Base-by-base conservation (phyloP, 768 basidiomycete species). In the Coprinopsis strossmayeri region DNA sequence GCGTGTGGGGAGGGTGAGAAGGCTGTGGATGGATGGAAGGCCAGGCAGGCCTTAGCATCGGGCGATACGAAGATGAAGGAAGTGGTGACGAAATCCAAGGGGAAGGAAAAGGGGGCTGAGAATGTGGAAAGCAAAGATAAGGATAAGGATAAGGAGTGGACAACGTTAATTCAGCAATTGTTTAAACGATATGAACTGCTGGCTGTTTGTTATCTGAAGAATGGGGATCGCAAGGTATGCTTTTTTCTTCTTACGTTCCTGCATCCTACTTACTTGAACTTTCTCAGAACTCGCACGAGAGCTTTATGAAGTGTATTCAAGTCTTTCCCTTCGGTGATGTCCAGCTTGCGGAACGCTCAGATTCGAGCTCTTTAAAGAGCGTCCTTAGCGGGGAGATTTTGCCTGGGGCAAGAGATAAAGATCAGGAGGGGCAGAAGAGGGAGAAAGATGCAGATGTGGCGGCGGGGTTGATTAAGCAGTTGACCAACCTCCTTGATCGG, bases 161-260 rank as follows among this genome's bases (percentile, higher is more conserved):
- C 48, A 37, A 75, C 78, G 53, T 68, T 89, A 1, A 74, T 79
- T 49, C 79, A 82, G 26, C 81, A 85, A 52, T 55, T 92, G 23
- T 77, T 75, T 53, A 73, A 82, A 18, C 69, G 91, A 39, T 94
- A 84, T 77, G 91, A 96, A 65, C 62, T 95, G 25, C 68, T 94
- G 21, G 91, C 78, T 0, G 79, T 85, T 3, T 91, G 89, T 60
- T 82, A 80, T 58, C 73, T 77, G 24, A 92, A 88, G 62, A 81
- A 81, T 23, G 85, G 84, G 0, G 86, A 95, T 55, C 74, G 84
- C 18, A 78, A 77, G 75, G 92, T 89, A 38, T 25, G 71, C 61
- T 13, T 34, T 44, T 45, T 37, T 46, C 50, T 45, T 50, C 26
- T 39, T 42, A 38, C 30, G 25, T 15, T 46, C 46, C n/a, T 18